Percentiles rank a stretch among this genome's conserved stretches.
Conservation (phyloP, 176 grass and related monocot genomes). For the Melocanna baccifera region DNA sequence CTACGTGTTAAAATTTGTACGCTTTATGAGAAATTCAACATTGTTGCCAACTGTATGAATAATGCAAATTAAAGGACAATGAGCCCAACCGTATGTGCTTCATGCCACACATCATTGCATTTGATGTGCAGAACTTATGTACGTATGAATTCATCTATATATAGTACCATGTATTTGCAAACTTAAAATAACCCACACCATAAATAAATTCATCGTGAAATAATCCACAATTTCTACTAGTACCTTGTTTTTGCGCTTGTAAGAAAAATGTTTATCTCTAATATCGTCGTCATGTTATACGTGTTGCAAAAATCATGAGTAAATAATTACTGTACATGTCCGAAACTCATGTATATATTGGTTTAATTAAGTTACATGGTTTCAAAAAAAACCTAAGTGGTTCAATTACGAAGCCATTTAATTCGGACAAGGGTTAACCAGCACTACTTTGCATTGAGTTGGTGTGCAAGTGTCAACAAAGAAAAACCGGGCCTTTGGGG, state of each 20-base stretch:
- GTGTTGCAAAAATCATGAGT: neutral
- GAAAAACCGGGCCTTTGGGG: neutral
- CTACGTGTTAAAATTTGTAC: conserved; percentile 25
- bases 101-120: neutral
- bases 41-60: conserved; percentile 30
- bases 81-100: neutral
- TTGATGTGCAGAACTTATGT: neutral
- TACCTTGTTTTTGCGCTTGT: neutral
- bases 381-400: neutral
- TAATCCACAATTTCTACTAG: neutral
- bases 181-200: neutral
- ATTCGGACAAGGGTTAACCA: neutral
- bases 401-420: neutral
- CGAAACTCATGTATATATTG: neutral
- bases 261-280: neutral
- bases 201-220: neutral
- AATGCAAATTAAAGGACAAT: conserved; percentile 9
- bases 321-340: neutral
- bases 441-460: neutral
- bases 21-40: conserved; percentile 30
- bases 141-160: neutral
- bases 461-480: neutral
- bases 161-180: neutral
- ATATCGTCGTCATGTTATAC: neutral
- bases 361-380: neutral